Evolutionary conservation across 352 stramenopile species (phyloP).

Genomic region (Peronospora belbahrii): DNA sequence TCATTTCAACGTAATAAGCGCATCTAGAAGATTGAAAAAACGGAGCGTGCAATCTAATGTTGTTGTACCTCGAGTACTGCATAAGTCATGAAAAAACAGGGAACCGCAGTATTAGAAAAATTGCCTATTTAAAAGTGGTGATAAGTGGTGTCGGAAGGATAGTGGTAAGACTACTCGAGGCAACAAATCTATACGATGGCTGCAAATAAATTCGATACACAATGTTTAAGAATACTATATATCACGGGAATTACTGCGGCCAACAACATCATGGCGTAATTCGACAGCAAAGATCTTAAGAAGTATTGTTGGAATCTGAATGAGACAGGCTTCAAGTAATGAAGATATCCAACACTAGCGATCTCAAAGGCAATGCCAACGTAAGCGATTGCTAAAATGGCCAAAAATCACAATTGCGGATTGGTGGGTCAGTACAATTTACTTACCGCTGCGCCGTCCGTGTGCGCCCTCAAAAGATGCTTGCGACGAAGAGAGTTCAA

Average conservation of each 20-base stretch:
- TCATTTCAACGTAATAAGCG: conserved; percentile 13
- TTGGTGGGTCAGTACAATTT: conserved; percentile 43
- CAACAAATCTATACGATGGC: conserved; percentile 40
- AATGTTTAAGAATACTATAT: no score
- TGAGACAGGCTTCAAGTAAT: conserved; percentile 39
- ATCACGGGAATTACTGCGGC: conserved; percentile 28
- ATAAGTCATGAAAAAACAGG: not conserved
- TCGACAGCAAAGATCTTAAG: conserved; percentile 35
- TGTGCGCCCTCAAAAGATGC: no score
- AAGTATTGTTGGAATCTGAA: conserved; percentile 47
- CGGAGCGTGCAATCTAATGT: not conserved
- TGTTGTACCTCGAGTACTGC: not conserved
- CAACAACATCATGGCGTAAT: conserved; percentile 35
- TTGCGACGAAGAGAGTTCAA: conserved; percentile 27
- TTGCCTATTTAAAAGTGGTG: no score
- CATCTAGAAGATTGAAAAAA: not conserved
- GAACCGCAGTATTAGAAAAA: not conserved
- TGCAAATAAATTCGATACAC: conserved; percentile 32
- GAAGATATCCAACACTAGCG: conserved; percentile 28
- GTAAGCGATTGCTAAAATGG: conserved; percentile 41
- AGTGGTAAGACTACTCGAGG: conserved; percentile 24
- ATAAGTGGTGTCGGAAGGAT: conserved; percentile 36
- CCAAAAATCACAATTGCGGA: conserved; percentile 50
- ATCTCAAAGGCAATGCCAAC: conserved; percentile 15
- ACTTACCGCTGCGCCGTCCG: no score